These are phyloP conservation scores for Cutaneotrichosporon sp. DNA, from an alignment of 1,284 basidiomycete species.

Conservation along the genomic window DNA sequence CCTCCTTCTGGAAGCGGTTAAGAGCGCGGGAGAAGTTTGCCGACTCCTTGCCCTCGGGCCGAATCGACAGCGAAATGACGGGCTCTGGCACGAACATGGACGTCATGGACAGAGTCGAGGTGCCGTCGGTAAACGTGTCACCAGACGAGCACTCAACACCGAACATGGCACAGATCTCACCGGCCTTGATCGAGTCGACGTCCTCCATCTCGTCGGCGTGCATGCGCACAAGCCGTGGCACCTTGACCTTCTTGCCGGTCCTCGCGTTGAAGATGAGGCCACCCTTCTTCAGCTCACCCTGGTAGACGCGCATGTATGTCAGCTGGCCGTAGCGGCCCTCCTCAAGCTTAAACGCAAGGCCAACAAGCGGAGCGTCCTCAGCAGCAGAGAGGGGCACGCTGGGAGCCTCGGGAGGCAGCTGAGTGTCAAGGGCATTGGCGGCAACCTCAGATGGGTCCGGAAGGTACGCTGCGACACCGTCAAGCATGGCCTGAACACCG, in stretches of 20 bases:
- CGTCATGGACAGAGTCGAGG: conserved; percentile 83
- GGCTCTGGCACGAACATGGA: conserved; percentile 99
- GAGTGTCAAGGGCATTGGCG: conserved; percentile 77
- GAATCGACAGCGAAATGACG: conserved; percentile 92
- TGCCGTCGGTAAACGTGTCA: conserved; percentile 95
- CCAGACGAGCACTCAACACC: conserved; percentile 98
- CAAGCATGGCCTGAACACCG: conserved; percentile 87
- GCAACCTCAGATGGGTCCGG: conserved; percentile 80
- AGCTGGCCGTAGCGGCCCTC: conserved; percentile 96
- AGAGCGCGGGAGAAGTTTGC: conserved; percentile 95
- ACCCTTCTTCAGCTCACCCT: conserved; percentile 83
- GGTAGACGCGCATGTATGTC: conserved; percentile 99
- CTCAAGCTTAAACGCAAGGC: conserved; percentile 96
- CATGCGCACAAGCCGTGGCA: conserved; percentile 96
- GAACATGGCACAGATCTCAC: conserved; percentile 99
- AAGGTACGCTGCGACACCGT: conserved; percentile 93
- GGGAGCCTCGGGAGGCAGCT: conserved; percentile 61
- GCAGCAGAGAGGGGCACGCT: conserved; percentile 73
- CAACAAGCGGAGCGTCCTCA: conserved; percentile 79
- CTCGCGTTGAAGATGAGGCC: conserved; percentile 85
- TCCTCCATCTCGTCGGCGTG: conserved; percentile 99
- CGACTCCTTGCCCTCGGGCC: conserved; percentile 84
- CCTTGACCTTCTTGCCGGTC: conserved; percentile 96
- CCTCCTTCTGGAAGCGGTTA: conserved; percentile 98
- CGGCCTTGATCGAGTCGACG: conserved; percentile 89